A percentile compares a stretch with the other conserved stretches of the same genome.
Evolutionary conservation across 495 filamentous ascomycete genomes (phyloP).

Genomic region (Bathelium albidoporum): DNA sequence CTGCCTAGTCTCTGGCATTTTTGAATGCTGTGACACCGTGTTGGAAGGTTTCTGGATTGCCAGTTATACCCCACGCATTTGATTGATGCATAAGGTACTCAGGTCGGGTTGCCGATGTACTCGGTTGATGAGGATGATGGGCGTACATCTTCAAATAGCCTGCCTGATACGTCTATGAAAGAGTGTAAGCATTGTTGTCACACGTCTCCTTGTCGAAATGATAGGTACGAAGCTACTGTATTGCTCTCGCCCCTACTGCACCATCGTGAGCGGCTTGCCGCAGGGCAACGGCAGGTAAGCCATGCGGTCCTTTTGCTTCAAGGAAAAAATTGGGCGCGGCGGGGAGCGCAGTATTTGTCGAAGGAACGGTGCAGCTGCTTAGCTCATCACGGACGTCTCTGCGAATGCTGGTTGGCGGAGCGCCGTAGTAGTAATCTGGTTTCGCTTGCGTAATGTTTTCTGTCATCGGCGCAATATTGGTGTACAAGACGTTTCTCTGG

Average conservation of each 20-base stretch:
- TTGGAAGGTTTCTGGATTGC: slow-evolving; percentile 22
- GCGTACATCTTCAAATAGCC: slow-evolving; percentile 32
- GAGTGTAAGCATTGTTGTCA: slow-evolving; percentile 36
- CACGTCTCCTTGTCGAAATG: slow-evolving; percentile 27
- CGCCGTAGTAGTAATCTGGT: slow-evolving; percentile 36
- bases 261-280: slow-evolving; percentile 37
- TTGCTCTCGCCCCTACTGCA: slow-evolving; percentile 37
- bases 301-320: slow-evolving; percentile 32
- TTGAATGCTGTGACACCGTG: slow-evolving; percentile 30
- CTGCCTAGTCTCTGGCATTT: slow-evolving; percentile 30
- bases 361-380: slow-evolving; percentile 30
- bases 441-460: slow-evolving; percentile 6
- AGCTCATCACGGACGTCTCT: slow-evolving; percentile 20
- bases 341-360: slow-evolving; percentile 26
- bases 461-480: slow-evolving; percentile 27
- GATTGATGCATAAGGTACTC: slow-evolving; percentile 39
- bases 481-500: slow-evolving; percentile 25
- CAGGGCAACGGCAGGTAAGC: slow-evolving; percentile 24
- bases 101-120: slow-evolving; percentile 17
- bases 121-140: slow-evolving; percentile 25
- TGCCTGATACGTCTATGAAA: slow-evolving; percentile 32
- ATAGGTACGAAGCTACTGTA: slow-evolving; percentile 37
- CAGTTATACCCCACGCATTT: slow-evolving; percentile 22
- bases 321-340: slow-evolving; percentile 36
- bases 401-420: slow-evolving; percentile 20